phyloP scores from a whole-genome alignment of 139 green algal species.

The Auxenochlorella protothecoides region DNA sequence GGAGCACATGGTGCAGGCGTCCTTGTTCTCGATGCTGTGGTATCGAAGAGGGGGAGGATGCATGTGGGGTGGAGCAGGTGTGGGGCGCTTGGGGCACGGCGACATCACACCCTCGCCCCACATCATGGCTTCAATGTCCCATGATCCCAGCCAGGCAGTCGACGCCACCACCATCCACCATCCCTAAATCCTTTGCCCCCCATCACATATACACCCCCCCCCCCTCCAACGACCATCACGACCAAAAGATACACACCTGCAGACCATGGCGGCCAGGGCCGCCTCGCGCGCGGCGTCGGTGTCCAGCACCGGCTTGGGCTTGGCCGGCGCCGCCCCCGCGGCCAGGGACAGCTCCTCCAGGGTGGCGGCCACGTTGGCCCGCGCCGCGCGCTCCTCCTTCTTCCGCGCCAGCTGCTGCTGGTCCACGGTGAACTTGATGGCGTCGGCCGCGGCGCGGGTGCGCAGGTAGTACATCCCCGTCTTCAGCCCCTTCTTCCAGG shows the following conservation, averaged over 20 bases:
- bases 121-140: too few relatives aligned
- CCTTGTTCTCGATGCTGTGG: slow-evolving; percentile 85
- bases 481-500: slow-evolving; percentile 84
- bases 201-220: too few relatives aligned
- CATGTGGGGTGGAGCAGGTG: too few relatives aligned
- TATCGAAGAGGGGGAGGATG: too few relatives aligned
- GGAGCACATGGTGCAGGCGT: slow-evolving; percentile 90
- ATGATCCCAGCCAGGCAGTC: too few relatives aligned
- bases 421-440: slow-evolving; percentile 99
- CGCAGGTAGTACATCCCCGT: slow-evolving; percentile 97
- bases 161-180: too few relatives aligned
- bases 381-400: slow-evolving; percentile 23
- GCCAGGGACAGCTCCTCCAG: neutral
- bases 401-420: slow-evolving; percentile 37
- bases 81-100: too few relatives aligned
- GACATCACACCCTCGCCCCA: too few relatives aligned
- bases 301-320: slow-evolving; percentile 27
- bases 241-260: slow-evolving; percentile 25
- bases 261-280: slow-evolving; percentile 80
- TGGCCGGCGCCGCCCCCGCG: slow-evolving; percentile 3
- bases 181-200: too few relatives aligned
- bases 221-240: too few relatives aligned
- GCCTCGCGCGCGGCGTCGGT: slow-evolving; percentile 42
- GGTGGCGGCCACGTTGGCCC: neutral
- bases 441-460: slow-evolving; percentile 83